Percentiles rank a stretch among this genome's conserved stretches.
Conservation (phyloP, 2,329 filamentous ascomycete genomes). For the Microsporum audouinii region DNA sequence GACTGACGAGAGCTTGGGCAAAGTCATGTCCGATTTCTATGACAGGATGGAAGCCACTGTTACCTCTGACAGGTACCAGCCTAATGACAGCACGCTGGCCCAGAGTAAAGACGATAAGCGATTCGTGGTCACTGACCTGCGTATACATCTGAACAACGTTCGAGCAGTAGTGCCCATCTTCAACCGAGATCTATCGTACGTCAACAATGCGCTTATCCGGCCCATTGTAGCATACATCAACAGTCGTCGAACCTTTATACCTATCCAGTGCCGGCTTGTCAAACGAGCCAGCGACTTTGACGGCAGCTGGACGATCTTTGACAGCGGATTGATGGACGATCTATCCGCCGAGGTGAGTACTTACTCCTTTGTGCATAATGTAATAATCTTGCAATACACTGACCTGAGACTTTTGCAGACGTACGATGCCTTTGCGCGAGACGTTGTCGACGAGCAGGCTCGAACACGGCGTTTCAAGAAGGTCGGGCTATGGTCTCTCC, state of each 20-base stretch:
- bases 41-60: conserved; percentile 91
- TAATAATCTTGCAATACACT: conserved; percentile 8
- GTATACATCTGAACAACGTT: conserved; percentile 91
- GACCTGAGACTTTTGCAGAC: conserved; percentile 39
- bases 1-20: conserved; percentile 74
- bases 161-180: conserved; percentile 88
- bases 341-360: conserved; percentile 63
- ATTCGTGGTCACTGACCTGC: conserved; percentile 84
- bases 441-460: conserved; percentile 81
- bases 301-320: conserved; percentile 87
- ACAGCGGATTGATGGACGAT: conserved; percentile 89
- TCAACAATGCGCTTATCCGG: conserved; percentile 87
- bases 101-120: conserved; percentile 49
- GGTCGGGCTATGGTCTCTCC: conserved; percentile 91
- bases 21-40: conserved; percentile 95
- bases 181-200: conserved; percentile 80
- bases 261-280: conserved; percentile 85
- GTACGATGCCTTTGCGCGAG: conserved; percentile 84
- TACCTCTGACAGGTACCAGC: conserved; percentile 55
- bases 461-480: conserved; percentile 82
- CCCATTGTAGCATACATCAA: conserved; percentile 99
- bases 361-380: neutral
- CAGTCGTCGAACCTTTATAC: conserved; percentile 85
- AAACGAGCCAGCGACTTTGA: conserved; percentile 85
- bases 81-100: neutral